phyloP scores from a whole-genome alignment of 768 basidiomycete species.

The Pleurotus giganteus region DNA sequence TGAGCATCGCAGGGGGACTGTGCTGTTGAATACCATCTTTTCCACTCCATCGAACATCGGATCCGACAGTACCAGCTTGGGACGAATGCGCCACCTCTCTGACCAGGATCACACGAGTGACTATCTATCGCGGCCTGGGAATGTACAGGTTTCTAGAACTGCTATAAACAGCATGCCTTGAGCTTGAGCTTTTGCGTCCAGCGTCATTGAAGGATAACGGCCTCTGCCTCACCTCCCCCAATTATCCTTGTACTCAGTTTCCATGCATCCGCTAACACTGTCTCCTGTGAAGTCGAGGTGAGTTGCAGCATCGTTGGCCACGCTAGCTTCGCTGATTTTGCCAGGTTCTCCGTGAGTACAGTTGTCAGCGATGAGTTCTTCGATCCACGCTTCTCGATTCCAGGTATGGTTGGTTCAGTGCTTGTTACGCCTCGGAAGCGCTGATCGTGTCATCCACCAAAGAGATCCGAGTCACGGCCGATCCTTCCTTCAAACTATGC shows the following conservation, averaged over 20 bases:
- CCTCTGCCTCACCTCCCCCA: too few species aligned
- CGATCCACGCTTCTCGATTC: not conserved
- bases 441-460: not conserved
- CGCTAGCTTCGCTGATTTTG: not conserved
- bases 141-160: not conserved
- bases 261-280: not conserved
- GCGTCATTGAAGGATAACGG: too few species aligned
- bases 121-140: slow-evolving; percentile 1
- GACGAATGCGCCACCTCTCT: not conserved
- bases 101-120: not conserved
- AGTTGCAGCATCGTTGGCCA: not conserved
- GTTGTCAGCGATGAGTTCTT: not conserved
- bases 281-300: not conserved
- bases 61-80: not conserved
- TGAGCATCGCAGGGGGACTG: too few species aligned
- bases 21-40: too few species aligned
- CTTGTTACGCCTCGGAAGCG: not conserved
- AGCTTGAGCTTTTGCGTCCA: too few species aligned
- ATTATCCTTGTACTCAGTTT: not conserved
- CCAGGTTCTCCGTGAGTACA: not conserved
- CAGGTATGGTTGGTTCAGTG: not conserved
- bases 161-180: not conserved
- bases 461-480: not conserved
- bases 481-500: not conserved
- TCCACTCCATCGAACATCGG: too few species aligned